Conservation (phyloP, 1,139 yeast species). For the Arxiozyma bovina region DNA sequence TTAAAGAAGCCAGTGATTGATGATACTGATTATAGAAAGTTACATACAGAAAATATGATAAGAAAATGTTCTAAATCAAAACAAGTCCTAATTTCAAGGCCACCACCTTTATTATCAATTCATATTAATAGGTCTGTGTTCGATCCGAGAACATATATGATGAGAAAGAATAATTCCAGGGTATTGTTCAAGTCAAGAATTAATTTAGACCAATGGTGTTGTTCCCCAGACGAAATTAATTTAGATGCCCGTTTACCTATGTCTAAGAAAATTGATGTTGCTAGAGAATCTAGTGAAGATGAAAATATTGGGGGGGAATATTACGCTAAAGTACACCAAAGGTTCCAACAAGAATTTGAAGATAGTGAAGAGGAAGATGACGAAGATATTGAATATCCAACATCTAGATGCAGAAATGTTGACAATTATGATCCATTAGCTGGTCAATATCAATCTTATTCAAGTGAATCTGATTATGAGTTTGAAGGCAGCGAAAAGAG, state of each 20-base stretch:
- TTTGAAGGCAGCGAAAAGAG: conserved; percentile 12
- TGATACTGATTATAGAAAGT: conserved; percentile 66
- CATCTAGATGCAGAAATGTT: conserved; percentile 12
- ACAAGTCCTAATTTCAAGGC: conserved; percentile 69
- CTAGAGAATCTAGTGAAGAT: conserved; percentile 28
- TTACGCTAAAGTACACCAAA: conserved; percentile 25
- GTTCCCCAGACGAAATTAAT: conserved; percentile 54
- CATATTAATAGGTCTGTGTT: conserved; percentile 90
- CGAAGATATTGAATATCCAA: conserved; percentile 21
- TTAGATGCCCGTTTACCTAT: conserved; percentile 73
- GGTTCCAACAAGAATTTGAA: conserved; percentile 29
- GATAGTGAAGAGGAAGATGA: conserved; percentile 27
- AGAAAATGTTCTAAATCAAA: conserved; percentile 73
- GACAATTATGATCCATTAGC: conserved; percentile 26
- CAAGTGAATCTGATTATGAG: conserved; percentile 9
- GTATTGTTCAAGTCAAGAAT: conserved; percentile 66
- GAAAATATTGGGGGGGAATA: conserved; percentile 28
- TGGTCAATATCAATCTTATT: conserved; percentile 15
- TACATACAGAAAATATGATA: conserved; percentile 69
- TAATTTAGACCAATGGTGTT: conserved; percentile 57
- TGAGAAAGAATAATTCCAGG: conserved; percentile 73
- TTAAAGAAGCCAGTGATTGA: conserved; percentile 59
- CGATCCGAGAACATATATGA: conserved; percentile 75
- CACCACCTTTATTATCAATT: conserved; percentile 74
- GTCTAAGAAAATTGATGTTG: conserved; percentile 44